A percentile compares a stretch with the other conserved stretches of the same genome.
Evolutionary conservation across 352 stramenopile genomes (phyloP).

Genomic region (Plasmopara viticola): DNA sequence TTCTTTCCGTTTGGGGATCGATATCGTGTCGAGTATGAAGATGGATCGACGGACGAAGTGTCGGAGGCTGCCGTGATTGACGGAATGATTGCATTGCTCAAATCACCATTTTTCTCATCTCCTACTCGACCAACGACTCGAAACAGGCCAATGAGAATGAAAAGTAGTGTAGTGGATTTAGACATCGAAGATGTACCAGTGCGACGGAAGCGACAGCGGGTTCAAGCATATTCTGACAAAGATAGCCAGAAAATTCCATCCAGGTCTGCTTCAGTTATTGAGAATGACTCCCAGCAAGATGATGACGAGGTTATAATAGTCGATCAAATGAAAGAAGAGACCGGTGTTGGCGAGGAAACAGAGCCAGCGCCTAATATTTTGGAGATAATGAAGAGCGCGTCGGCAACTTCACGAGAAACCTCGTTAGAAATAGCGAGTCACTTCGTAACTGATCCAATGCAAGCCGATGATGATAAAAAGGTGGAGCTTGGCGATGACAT

Average conservation of each 20-base stretch:
- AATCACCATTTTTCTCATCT: constrained; percentile 26
- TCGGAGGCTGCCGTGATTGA: constrained; percentile 54
- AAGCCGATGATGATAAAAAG: constrained; percentile 23
- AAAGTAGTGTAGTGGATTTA: constrained; percentile 8
- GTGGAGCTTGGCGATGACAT: constrained; percentile 8
- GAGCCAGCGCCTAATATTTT: constrained; percentile 24
- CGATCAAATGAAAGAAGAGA: constrained; percentile 10
- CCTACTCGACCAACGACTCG: constrained; percentile 9
- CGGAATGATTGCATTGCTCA: constrained; percentile 44
- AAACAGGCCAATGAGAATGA: constrained; percentile 8
- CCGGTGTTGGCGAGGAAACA: constrained; percentile 4
- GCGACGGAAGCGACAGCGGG: constrained; percentile 23
- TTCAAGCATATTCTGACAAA: constrained; percentile 1
- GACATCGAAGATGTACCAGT: constrained; percentile 8
- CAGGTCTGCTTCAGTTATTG: constrained; percentile 13
- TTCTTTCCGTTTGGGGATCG: constrained; percentile 58
- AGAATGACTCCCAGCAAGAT: constrained; percentile 12
- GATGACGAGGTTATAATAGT: constrained; percentile 10
- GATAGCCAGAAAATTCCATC: constrained; percentile 11
- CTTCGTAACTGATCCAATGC: constrained; percentile 25
- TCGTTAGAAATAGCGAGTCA: constrained; percentile 35
- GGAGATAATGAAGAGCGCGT: constrained; percentile 19
- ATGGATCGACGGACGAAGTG: constrained; percentile 39
- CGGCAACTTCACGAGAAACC: constrained; percentile 11
- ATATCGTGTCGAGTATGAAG: constrained; percentile 49